Base-by-base conservation (phyloP, 257 asterid genomes). In the Fraxinus cuspidata region DNA sequence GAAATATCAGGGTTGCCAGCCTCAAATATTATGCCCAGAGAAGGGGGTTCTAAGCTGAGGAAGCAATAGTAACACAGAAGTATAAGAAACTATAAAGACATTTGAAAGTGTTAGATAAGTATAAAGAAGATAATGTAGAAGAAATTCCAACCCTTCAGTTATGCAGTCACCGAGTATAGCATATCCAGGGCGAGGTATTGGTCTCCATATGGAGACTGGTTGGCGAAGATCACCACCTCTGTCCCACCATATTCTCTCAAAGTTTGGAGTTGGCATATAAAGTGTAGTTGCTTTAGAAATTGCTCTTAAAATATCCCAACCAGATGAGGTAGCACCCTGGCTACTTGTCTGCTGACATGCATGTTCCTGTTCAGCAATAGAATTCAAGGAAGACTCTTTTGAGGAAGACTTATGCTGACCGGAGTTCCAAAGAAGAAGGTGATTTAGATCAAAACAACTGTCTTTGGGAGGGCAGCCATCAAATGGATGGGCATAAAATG, bases 231-330 rank as follows among this genome's bases (percentile, higher is more conserved):
- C 99, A 83, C 93, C 88, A 79, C 99, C 99, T 84, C 89, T 86
- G 85, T 93, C 99, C 99, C 99, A 95, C 99, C 97, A 93, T 80
- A 95, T 89, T 79, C 98, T 85, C 89, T 93, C 96, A 80, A 95
- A 95, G 87, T 90, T 91, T 74, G 99, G 99, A 75, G 93, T 90
- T 80, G 99, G 90, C 81, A 86, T 82, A 83, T 87, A 89, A 81
- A 76, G 88, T 74, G 90, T 40, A 74, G 91, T 87, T 56, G 90
- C 83, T 83, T 86, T 92, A 76, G 99, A 93, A 76, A 93, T 85
- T 60, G 99, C 90, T 87, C 97, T 91, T 80, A 95, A 40, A 69
- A 87, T 87, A 86, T 95, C 99, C 98, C 97, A 95, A 77, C 98
- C 97, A 73, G 97, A 89, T 79, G 98, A 92, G 79, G 88, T 77